Percentiles rank a stretch among this genome's conserved stretches.
Conservation (phyloP, 805 yeast species). For the Ogataea wickerhamii region DNA sequence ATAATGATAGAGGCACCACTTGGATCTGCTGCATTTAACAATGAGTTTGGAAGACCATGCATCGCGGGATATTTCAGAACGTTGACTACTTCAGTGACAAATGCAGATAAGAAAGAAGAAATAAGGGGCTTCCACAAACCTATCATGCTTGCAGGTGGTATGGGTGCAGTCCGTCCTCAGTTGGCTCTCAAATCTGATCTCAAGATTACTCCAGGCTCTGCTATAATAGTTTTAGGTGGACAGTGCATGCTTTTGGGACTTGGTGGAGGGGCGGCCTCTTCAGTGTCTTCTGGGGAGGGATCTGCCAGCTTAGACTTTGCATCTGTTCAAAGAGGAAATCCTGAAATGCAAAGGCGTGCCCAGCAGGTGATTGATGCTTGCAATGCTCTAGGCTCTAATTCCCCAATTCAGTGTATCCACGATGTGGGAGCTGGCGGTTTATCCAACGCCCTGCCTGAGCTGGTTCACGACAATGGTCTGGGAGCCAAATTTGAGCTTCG, state of each 20-base stretch:
- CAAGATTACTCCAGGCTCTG: conserved; percentile 87
- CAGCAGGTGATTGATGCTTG: conserved; percentile 97
- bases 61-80: conserved; percentile 96
- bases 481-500: conserved; percentile 94
- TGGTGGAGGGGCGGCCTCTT: conserved; percentile 99
- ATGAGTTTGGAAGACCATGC: conserved; percentile 98
- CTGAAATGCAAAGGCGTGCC: conserved; percentile 98
- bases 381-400: conserved; percentile 67
- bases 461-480: conserved; percentile 93
- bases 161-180: conserved; percentile 94
- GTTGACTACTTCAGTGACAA: conserved; percentile 72
- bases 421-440: conserved; percentile 99
- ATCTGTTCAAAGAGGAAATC: conserved; percentile 98
- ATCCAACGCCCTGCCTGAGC: conserved; percentile 94
- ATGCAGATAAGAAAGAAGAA: conserved; percentile 60
- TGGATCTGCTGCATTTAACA: conserved; percentile 97
- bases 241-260: conserved; percentile 96
- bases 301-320: conserved; percentile 97
- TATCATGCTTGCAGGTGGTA: conserved; percentile 98
- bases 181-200: conserved; percentile 78
- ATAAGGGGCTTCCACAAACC: conserved; percentile 98
- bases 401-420: conserved; percentile 91
- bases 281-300: conserved; percentile 93
- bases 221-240: conserved; percentile 93
- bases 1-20: conserved; percentile 97